Evolutionary conservation across 306 rosid species (phyloP), one percentile per base, ranked within the genome.

Genomic region (Cucurbita maxima): DNA sequence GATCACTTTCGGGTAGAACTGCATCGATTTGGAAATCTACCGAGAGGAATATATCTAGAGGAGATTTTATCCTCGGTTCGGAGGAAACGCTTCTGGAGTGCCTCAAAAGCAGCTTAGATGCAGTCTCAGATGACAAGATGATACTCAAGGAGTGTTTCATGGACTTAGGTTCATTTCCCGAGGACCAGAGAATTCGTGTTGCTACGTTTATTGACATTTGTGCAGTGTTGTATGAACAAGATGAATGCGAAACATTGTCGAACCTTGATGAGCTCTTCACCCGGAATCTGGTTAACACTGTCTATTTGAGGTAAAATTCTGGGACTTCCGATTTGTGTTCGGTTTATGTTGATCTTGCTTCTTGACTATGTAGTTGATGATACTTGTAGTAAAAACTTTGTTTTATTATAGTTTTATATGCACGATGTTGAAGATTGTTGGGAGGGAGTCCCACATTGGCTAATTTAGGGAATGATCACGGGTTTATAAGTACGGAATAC

Each of bases 171-270:
- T 82, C 81, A 54, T 86, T 88, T 79, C 92, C 93, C 1, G 89
- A 84, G 61, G 87, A 74, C 37, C 88, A 88, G 20, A 84, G 82
- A 78, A 84, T 86, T 37, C 84, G 88, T 68, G 91, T 75, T n/a
- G 43, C 84, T 51, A 74, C 82, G 19, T 86, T 92, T 52, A 72
- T 88, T 72, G 96, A 88, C 83, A 85, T 88, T 57, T 88, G 87
- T 88, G 66, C 73, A 40, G 90, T 84, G 78, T 51, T 83, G 50
- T 77, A 71, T 52, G 71, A 67, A 16, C 73, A 84, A 36, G 78
- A 74, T 43, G 84, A 83, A 34, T 86, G 86, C 51, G 77, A 79
- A 7, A 86, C 87, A 74, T 64, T 86, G 75, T 63, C 64, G 58
- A 83, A 71, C 16, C 81, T 92, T 45, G 22, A 38, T 1, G 74